Evolutionary conservation across 1,284 basidiomycete species (phyloP), one percentile per base, ranked within the genome.

Genomic region (Ceratobasidium sp.): DNA sequence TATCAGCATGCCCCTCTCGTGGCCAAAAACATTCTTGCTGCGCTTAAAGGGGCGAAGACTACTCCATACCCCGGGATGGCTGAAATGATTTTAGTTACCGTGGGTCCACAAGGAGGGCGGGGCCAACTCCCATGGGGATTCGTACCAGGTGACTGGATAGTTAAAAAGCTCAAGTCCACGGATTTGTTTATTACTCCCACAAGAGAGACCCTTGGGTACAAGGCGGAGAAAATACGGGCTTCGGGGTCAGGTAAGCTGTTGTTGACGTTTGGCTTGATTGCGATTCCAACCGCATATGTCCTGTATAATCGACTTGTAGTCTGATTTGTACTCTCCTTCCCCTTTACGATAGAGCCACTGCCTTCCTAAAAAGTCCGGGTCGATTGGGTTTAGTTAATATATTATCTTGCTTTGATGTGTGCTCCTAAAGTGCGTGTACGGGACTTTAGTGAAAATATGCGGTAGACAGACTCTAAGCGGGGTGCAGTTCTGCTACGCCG

Each of bases 121-220:
- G 57, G 57, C 7, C 14, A 19, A 19, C 31, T 27, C 5, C 57
- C 57, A 36, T 60, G 76, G 62, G 74, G 74, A 17, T 60, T 75
- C 41, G 75, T 51, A 1, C 59, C 75, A 17, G 76, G 76, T 17
- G 67, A 75, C 45, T 76, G 75, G 66, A n/a, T 73, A 17, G 65
- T 66, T n/a, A 29, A 24, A 3, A 48, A 41, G 27, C 27, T 76
- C 50, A 76, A 76, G 72, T 44, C 63, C n/a, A 62, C 54, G 48
- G 44, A 41, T n/a, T 66, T 76, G 9, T 76, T 76, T 41, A 41
- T 76, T 1, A 11, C 31, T 33, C 44, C 29, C 6, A 60, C 51
- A 19, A 44, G 56, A 51, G 65, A 71, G 65, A 6, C 29, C 7
- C 48, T 66, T 29, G 63, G 63, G 5, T 74, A 74, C 50, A 19